Base-by-base conservation (phyloP, 139 green algal genomes). In the Asterochloris erici region DNA sequence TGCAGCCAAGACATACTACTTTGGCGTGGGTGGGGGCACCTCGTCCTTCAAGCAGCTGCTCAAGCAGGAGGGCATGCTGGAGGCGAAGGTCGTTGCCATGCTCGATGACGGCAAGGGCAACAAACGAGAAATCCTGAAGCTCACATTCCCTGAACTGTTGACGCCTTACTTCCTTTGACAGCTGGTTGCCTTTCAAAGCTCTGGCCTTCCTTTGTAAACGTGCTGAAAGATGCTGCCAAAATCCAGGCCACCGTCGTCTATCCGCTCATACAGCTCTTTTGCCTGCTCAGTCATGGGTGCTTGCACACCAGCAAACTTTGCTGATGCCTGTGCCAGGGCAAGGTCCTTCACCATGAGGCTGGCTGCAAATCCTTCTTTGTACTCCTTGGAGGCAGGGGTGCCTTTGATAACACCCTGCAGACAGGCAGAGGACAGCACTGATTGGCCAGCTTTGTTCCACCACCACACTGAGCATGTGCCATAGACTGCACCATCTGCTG, bases 1-100 rank as follows among this genome's bases (percentile, higher is more conserved):
- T 62, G 95, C 94, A 0, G 93, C 93, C 61, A 99, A 99, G 87
- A 91, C 88, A 1, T 96, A 97, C 83, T 99, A 99, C 86, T 99
- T 99, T 91, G 96, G 96, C 10, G 96, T 99, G 13, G 96, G 96
- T 10, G 96, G 96, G 69, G 91, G 95, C 47, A 93, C 91, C 0
- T 83, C 87, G 4, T 82, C 85, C 11, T 98, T 98, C 77, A 82
- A 81, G 21, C 68, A 86, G 62, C 73, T 91, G 73, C 85, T 96
- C 2, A 76, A 77, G 23, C n/a, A 74, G 14, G 82, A 88, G 54
- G 84, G 83, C 21, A 61, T 63, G 9, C 82, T 85, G n/a, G 64
- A 82, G 28, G 66, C 68, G 16, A 12, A 79, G 11, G 63, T 47
- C 10, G 66, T 74, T 62, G 77, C 71, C 12, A 79, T 62, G n/a